Base-by-base conservation (phyloP, 1,284 basidiomycete species). In the Marasmius oreades region DNA sequence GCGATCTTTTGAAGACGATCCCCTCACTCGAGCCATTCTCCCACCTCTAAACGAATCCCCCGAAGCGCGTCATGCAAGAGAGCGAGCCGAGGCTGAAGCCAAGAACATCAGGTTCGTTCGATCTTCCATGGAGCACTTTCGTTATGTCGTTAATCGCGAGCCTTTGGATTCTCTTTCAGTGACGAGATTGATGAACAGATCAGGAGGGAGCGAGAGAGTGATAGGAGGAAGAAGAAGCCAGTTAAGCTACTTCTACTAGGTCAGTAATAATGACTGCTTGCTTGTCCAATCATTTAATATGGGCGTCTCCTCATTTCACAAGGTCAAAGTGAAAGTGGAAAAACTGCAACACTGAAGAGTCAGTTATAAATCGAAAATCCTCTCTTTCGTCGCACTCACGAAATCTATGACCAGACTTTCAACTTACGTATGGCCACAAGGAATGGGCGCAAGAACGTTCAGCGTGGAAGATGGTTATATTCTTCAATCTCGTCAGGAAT, bases 281-380 rank as follows among this genome's bases (percentile, higher is more conserved):
- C 39, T 7, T 12, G 22, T 16, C 7, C 10, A 37, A n/a, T n/a
- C n/a, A n/a, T n/a, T n/a, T n/a, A n/a, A n/a, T n/a, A n/a, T n/a
- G n/a, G n/a, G n/a, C n/a, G n/a, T n/a, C n/a, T 39, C 26, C 10
- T 28, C 43, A 36, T 50, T 52, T 14, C 46, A 20, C 22, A 14
- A 76, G 77, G 87, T 12, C 87, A 90, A 69, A 86, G 85, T 62
- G 86, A 89, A 70, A 87, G 85, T 62, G 87, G 87, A 61, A 78
- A 77, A 62, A 73, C 75, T 18, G 74, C 73, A 23, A 73, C 72
- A 1, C 62, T 76, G 46, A 75, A 76, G 63, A 76, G 73, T 77
- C 58, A 47, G 70, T 62, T 31, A 50, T 48, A 46, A 20, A 23
- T 20, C 23, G n/a, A 11, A 18, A 26, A 42, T 14, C n/a, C 44